phyloP scores from a whole-genome alignment of 129 eudicot genomes.

The Flaveria ramosissima region DNA sequence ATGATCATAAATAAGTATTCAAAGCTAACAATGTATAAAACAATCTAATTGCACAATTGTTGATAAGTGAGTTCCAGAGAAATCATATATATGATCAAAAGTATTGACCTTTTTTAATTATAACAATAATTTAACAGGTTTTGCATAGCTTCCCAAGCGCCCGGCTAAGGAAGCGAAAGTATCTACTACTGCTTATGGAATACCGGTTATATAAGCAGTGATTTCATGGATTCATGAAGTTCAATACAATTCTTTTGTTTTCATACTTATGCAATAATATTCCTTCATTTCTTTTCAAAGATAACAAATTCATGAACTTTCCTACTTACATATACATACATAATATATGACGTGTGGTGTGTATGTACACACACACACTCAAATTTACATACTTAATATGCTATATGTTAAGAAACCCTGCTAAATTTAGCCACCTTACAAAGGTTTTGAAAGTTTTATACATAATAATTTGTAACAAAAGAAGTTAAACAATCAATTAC shows the following conservation, averaged over 20 bases:
- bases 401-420: neutral
- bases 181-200: too few relatives aligned
- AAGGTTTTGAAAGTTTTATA: neutral
- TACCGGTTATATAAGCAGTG: too few relatives aligned
- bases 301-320: too few relatives aligned
- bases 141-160: too few relatives aligned
- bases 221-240: constrained; percentile 10
- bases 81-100: neutral
- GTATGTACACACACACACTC: neutral
- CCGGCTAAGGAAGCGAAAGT: too few relatives aligned
- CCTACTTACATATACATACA: neutral
- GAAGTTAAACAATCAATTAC: neutral
- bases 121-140: neutral
- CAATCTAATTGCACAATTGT: neutral
- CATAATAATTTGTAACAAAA: neutral
- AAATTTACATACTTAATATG: too few relatives aligned
- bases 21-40: constrained; percentile 7
- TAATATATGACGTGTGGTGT: too few relatives aligned
- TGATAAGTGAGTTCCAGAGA: neutral
- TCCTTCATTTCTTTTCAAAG: too few relatives aligned
- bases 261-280: too few relatives aligned
- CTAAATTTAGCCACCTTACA: neutral
- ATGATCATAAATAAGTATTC: constrained; percentile 3
- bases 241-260: neutral
- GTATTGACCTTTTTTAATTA: neutral